Conservation (phyloP, 257 asterid genomes). For the Jacaranda copaia region DNA sequence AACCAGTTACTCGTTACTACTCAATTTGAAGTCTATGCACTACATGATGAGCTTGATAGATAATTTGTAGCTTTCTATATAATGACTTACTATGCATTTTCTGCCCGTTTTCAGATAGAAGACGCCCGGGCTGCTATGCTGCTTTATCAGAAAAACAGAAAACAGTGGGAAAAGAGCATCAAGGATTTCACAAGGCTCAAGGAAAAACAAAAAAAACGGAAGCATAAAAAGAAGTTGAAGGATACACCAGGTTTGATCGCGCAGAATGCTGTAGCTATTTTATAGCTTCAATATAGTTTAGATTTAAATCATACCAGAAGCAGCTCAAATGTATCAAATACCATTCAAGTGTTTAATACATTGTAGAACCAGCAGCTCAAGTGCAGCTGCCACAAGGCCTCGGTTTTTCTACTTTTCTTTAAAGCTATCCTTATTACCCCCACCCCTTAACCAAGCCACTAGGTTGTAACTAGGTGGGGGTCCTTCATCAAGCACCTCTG, state of each 20-base stretch:
- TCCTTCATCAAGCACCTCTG: too few species aligned
- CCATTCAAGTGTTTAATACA: neutral
- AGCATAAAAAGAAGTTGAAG: slow-evolving; percentile 51
- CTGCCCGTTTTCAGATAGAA: slow-evolving; percentile 50
- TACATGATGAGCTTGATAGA: neutral
- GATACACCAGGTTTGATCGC: slow-evolving; percentile 31
- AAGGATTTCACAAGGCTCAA: slow-evolving; percentile 69
- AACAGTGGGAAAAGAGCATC: slow-evolving; percentile 75
- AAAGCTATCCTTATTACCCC: too few species aligned
- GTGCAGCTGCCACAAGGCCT: neutral
- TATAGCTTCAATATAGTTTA: slow-evolving; percentile 18
- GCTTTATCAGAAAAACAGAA: slow-evolving; percentile 69
- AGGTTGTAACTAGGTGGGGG: too few species aligned
- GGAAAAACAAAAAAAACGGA: slow-evolving; percentile 68
- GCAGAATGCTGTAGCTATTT: slow-evolving; percentile 10
- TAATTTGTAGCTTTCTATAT: neutral
- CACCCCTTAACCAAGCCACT: too few species aligned
- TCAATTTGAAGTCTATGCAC: neutral
- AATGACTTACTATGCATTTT: slow-evolving; percentile 2
- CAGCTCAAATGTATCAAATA: slow-evolving; percentile 25
- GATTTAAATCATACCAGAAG: neutral
- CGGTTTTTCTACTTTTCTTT: too few species aligned
- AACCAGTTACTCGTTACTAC: neutral
- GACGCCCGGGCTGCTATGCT: slow-evolving; percentile 95
- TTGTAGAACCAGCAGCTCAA: neutral